phyloP scores from a whole-genome alignment of 2,329 filamentous ascomycete species.

The Diaporthe longicolla region DNA sequence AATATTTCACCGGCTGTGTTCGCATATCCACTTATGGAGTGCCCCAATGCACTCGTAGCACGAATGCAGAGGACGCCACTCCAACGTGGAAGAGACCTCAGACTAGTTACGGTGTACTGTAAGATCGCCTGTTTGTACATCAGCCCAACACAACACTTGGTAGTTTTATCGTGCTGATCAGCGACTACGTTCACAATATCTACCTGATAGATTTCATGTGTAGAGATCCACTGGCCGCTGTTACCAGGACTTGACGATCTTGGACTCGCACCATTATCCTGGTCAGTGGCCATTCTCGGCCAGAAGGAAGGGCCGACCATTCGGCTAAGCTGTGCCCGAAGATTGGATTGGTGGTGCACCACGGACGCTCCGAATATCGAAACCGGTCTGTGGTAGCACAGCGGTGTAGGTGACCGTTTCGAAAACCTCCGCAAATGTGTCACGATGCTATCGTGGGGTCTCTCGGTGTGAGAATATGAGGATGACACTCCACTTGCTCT shows the following conservation, averaged over 20 bases:
- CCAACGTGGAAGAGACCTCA: neutral
- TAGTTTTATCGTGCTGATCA: too few species aligned
- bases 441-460: neutral
- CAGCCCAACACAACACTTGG: neutral
- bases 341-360: neutral
- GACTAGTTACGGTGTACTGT: too few species aligned
- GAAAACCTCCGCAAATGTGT: conserved; percentile 3
- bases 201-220: neutral
- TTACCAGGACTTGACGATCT: neutral
- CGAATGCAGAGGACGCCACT: neutral
- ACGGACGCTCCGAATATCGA: neutral
- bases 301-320: neutral
- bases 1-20: neutral
- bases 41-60: too few species aligned
- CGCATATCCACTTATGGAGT: neutral
- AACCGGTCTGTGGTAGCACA: neutral
- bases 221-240: neutral
- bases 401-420: neutral
- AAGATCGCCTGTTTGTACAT: too few species aligned
- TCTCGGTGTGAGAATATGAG: neutral
- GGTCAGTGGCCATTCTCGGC: neutral
- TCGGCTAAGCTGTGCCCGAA: neutral
- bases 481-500: neutral
- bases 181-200: neutral
- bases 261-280: neutral